Conservation (phyloP, 352 stramenopile species). For the Peronospora tabacina region DNA sequence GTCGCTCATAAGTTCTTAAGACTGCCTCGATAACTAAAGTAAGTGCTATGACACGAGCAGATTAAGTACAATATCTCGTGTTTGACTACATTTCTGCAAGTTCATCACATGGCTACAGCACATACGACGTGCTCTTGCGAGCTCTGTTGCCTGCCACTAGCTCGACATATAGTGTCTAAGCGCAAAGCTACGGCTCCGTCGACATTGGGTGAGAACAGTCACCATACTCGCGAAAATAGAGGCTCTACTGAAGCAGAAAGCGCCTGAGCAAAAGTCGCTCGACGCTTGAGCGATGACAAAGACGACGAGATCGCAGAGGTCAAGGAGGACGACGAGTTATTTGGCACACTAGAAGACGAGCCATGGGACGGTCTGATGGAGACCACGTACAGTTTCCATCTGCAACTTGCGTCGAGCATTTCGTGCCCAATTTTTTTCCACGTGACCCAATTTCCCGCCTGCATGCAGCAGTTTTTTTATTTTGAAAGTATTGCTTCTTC, state of each 20-base stretch:
- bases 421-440: conserved; percentile 46
- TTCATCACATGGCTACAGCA: conserved; percentile 14
- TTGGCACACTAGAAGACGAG: conserved; percentile 12
- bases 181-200: neutral
- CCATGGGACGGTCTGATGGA: conserved; percentile 22
- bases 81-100: conserved; percentile 10
- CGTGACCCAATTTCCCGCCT: conserved; percentile 33
- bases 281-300: conserved; percentile 10
- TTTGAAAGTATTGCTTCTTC: conserved; percentile 34
- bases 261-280: conserved; percentile 5
- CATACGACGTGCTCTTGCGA: conserved; percentile 14
- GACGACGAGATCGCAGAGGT: conserved; percentile 23
- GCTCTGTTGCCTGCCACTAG: conserved; percentile 10
- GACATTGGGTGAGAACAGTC: conserved; percentile 5
- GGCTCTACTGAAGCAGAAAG: neutral
- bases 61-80: conserved; percentile 6
- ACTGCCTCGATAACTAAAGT: no score
- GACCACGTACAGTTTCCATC: conserved; percentile 21
- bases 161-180: conserved; percentile 15
- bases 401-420: conserved; percentile 25
- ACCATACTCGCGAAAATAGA: neutral
- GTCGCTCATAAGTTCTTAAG: no score
- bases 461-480: conserved; percentile 42
- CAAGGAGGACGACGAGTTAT: conserved; percentile 17
- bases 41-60: no score